phyloP scores from a whole-genome alignment of 352 stramenopile genomes.

The Phytophthora palmivora region DNA sequence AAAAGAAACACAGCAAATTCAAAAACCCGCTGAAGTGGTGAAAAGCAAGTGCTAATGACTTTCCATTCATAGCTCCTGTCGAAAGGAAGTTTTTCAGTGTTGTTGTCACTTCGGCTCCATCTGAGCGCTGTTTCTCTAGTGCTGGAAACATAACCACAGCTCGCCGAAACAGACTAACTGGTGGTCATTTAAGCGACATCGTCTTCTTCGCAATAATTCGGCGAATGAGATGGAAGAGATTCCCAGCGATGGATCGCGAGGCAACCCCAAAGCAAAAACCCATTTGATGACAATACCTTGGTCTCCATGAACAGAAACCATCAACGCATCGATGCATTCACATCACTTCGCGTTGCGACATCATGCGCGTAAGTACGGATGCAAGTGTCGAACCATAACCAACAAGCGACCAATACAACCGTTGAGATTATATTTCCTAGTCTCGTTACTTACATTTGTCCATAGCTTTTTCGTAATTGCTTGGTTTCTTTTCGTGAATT shows the following conservation, averaged over 20 bases:
- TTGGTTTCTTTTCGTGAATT: no score
- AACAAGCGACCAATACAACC: no score
- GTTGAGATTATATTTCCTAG: no score
- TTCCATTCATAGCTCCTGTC: constrained; percentile 12
- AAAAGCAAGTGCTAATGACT: constrained; percentile 8
- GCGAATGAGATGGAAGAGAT: constrained; percentile 1
- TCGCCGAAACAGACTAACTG: constrained; percentile 8
- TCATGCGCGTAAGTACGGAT: no score
- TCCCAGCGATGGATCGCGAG: neutral
- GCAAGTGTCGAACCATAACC: no score
- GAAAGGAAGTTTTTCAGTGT: constrained; percentile 16
- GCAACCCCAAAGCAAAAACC: neutral
- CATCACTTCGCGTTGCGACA: no score
- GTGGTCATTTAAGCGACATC: constrained; percentile 10
- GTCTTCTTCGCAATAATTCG: constrained; percentile 19
- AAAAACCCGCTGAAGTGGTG: constrained; percentile 18
- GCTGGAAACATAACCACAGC: constrained; percentile 12
- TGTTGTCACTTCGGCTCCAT: constrained; percentile 16
- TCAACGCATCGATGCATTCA: no score
- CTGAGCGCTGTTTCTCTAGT: constrained; percentile 21
- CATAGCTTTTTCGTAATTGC: no score
- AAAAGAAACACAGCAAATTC: constrained; percentile 1
- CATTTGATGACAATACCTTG: neutral
- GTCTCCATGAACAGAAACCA: no score
- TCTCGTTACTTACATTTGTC: no score